These are phyloP conservation scores for Haplosporangium gracile DNA, from an alignment of 192 early-diverging fungal genomes.

Conservation along the genomic window DNA sequence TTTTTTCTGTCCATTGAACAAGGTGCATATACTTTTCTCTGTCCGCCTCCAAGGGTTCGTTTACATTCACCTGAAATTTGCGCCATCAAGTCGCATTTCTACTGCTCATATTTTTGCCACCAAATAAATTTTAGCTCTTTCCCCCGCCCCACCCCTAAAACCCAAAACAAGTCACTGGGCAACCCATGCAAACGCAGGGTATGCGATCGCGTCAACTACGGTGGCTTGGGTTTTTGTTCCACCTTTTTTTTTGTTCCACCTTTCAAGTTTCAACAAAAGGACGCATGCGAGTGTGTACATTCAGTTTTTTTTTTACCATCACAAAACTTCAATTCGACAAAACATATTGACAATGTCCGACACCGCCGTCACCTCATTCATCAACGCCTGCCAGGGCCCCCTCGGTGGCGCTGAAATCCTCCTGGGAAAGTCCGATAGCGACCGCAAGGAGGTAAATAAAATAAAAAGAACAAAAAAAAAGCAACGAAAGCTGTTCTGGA, in stretches of 20 bases:
- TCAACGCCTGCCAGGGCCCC: constrained; percentile 44
- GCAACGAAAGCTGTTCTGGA: background rate
- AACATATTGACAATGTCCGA: constrained; percentile 35
- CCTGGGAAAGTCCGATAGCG: constrained; percentile 30
- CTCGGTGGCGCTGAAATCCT: constrained; percentile 35
- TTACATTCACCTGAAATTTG: background rate
- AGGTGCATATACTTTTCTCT: no score
- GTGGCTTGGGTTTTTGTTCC: constrained; percentile 11
- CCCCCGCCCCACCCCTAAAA: background rate
- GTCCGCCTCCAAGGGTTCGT: no score
- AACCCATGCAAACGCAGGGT: background rate
- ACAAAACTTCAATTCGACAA: background rate
- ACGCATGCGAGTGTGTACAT: background rate
- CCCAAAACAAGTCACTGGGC: background rate
- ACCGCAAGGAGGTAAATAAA: constrained; percentile 46
- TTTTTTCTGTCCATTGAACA: no score
- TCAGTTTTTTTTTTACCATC: background rate
- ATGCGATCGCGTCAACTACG: constrained; percentile 2
- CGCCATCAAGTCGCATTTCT: background rate
- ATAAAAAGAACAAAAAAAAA: background rate
- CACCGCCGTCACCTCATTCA: constrained; percentile 30
- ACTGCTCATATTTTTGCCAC: background rate
- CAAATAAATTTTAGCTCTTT: background rate
- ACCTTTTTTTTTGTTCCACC: background rate
- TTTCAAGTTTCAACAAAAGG: background rate